Base-by-base conservation (phyloP, 176 grass and related monocot species). In the Cymbopogon citratus region DNA sequence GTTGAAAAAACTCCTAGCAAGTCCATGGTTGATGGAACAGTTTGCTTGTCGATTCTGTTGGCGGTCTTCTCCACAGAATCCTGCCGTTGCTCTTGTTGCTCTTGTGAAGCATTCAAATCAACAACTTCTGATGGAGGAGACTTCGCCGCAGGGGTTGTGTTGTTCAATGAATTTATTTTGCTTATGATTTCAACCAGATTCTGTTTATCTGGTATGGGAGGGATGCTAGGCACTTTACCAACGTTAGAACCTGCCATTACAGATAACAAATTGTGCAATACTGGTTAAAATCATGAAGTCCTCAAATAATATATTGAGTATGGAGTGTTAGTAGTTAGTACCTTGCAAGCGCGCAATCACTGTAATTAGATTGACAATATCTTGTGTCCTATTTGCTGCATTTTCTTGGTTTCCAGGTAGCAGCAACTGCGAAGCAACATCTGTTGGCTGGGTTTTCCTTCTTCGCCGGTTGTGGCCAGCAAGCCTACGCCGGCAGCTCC, bases 401-500 rank as follows among this genome's bases (percentile, higher is more conserved):
- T 86, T 89, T 81, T 94, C 97, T 81, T 96, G 91, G 87, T 91
- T 99, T 68, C 78, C 91, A 72, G 93, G 90, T 74, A 93, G 87
- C 69, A 96, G 46, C 49, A 99, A 36, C 68, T 89, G 91, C 2
- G 97, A 90, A 45, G 97, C 84, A 83, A 89, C 97, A 85, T 96
- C 97, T 57, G 88, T 88, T 21, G 91, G 89, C 44, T 96, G 93
- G 27, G 97, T 94, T 87, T 99, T 99, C 36, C 97, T 95, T 89
- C 97, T 87, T 16, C 97, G 87, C 26, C 93, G 63, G 74, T 99
- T 99, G 69, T 99, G 97, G 0, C 97, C 97, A 0, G 93, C 97
- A 5, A 99, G 97, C 83, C 97, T 88, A 65, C 97, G 80, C 45
- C 97, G 89, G 70, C 97, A 99, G 85, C 97, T 99, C 65, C 97